phyloP scores from a whole-genome alignment of 805 yeast genomes.

The Ogataea pilisensis region DNA sequence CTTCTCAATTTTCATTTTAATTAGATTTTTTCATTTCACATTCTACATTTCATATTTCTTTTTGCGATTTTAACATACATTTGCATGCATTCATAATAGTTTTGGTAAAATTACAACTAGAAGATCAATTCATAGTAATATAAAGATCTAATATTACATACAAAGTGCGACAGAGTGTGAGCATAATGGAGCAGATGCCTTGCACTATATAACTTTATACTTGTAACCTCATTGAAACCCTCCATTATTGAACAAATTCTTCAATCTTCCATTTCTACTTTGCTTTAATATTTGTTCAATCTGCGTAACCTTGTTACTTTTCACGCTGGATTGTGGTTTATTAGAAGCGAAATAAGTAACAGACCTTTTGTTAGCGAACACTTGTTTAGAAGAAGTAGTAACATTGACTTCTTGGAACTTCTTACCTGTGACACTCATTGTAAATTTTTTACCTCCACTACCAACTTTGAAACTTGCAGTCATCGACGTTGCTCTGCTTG shows the following conservation, averaged over 20 bases:
- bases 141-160: no score
- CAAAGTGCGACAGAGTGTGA: no score
- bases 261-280: constrained; percentile 11
- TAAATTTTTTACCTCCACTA: constrained; percentile 13
- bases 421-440: constrained; percentile 23
- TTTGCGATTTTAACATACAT: no score
- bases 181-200: no score
- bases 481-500: constrained; percentile 22
- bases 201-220: no score
- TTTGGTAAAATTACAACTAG: no score
- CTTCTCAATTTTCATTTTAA: no score
- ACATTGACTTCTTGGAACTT: constrained; percentile 28
- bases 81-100: no score
- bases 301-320: constrained; percentile 14
- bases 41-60: no score
- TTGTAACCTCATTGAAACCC: constrained; percentile 9
- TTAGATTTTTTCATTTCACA: no score
- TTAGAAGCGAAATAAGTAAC: constrained; percentile 24
- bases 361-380: constrained; percentile 23
- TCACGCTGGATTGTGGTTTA: constrained; percentile 3
- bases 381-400: constrained; percentile 24
- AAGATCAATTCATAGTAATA: no score
- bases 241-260: constrained; percentile 12
- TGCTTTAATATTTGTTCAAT: constrained; percentile 18
- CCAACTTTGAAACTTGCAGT: constrained; percentile 27